These are phyloP conservation scores for Rehmannia glutinosa DNA, from an alignment of 257 asterid species.

Conservation along the genomic window DNA sequence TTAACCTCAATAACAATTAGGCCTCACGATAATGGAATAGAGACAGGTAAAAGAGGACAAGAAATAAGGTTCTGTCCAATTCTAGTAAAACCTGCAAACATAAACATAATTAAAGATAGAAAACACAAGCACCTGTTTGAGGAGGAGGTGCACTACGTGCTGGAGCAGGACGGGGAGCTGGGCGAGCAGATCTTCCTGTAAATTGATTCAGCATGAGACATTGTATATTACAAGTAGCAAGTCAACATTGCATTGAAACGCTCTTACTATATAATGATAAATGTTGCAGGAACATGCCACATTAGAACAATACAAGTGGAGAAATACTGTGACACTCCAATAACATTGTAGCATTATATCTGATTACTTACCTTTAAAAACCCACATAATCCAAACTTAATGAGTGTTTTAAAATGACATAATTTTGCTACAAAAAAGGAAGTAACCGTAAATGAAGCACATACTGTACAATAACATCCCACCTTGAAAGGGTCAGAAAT, in stretches of 20 bases:
- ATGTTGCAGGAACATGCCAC: not conserved
- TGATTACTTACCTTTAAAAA: too few species aligned
- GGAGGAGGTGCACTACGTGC: slow-evolving; percentile 56
- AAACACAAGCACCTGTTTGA: slow-evolving; percentile 35
- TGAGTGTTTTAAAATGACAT: too few species aligned
- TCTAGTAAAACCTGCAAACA: too few species aligned
- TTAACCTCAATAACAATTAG: not conserved
- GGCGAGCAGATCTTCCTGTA: slow-evolving; percentile 84
- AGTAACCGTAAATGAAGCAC: not conserved
- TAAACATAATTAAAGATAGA: not conserved
- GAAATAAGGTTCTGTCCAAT: not conserved
- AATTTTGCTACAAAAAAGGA: too few species aligned
- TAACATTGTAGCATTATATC: not conserved
- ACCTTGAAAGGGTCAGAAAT: not conserved
- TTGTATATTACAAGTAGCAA: not conserved
- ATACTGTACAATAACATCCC: not conserved
- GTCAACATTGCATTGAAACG: too few species aligned
- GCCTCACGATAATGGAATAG: not conserved
- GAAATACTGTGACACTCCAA: too few species aligned
- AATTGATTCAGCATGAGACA: not conserved
- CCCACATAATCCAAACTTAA: too few species aligned
- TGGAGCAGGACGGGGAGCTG: slow-evolving; percentile 68
- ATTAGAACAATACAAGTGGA: too few species aligned
- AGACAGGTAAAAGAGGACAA: not conserved
- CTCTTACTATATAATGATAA: not conserved